Evolutionary conservation across 1,284 basidiomycete genomes (phyloP).

Genomic region (Peniophora sp.): DNA sequence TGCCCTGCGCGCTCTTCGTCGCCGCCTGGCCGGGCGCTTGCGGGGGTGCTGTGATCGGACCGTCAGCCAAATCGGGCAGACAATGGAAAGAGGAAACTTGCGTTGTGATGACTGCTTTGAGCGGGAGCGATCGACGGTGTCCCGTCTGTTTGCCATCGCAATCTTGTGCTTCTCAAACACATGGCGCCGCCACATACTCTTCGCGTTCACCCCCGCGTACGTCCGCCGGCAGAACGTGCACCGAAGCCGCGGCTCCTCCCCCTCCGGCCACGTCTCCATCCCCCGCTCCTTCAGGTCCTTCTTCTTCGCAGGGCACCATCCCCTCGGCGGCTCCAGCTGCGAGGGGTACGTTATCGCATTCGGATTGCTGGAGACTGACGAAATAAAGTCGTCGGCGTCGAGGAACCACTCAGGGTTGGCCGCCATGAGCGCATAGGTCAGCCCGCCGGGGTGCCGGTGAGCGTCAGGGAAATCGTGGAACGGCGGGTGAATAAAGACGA

Average conservation of each 20-base stretch:
- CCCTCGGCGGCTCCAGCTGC: conserved; percentile 67
- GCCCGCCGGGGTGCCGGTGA: conserved; percentile 51
- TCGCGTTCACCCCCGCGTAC: conserved; percentile 76
- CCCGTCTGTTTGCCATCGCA: conserved; percentile 75
- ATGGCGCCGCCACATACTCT: conserved; percentile 81
- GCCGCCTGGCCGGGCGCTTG: background rate
- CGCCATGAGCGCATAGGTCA: conserved; percentile 61
- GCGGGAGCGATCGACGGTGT: conserved; percentile 47
- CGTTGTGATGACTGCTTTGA: conserved; percentile 49
- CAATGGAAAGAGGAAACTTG: conserved; percentile 25
- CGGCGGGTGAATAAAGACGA: conserved; percentile 64
- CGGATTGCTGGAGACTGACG: conserved; percentile 35
- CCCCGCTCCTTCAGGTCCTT: conserved; percentile 61
- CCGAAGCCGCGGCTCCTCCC: conserved; percentile 65
- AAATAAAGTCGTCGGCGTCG: conserved; percentile 55
- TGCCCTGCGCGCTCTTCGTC: conserved; percentile 10
- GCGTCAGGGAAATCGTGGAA: conserved; percentile 57
- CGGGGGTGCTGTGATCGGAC: background rate
- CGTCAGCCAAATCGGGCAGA: background rate
- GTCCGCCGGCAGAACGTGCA: conserved; percentile 76
- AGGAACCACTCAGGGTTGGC: conserved; percentile 72
- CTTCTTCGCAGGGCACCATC: conserved; percentile 75
- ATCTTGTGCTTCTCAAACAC: conserved; percentile 83
- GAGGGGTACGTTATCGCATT: conserved; percentile 59
- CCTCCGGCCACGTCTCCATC: conserved; percentile 62